phyloP scores from a whole-genome alignment of 1,139 yeast species.

The Zhuliangozyma parablackwelliae region DNA sequence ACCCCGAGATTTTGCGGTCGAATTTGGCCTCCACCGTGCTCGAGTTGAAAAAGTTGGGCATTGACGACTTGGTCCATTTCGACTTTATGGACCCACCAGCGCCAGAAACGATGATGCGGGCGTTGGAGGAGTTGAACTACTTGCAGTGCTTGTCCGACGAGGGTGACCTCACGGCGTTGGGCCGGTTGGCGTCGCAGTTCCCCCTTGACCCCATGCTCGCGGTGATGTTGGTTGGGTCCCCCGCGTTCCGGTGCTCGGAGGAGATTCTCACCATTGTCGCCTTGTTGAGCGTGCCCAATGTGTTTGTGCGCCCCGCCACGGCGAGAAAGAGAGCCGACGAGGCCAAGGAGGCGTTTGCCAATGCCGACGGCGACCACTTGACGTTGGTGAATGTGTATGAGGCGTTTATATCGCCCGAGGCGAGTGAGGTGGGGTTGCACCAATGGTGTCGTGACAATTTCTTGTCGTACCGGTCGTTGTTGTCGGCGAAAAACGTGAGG shows the following conservation, averaged over 20 bases:
- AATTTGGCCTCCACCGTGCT: conserved; percentile 89
- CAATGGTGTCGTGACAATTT: conserved; percentile 94
- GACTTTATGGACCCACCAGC: conserved; percentile 99
- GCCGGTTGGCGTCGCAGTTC: conserved; percentile 85
- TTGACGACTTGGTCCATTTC: conserved; percentile 94
- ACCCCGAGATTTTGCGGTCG: conserved; percentile 90
- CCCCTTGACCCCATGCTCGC: conserved; percentile 96
- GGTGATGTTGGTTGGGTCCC: conserved; percentile 84
- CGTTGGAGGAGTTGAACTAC: conserved; percentile 90
- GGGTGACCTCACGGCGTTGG: conserved; percentile 84
- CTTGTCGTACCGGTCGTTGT: conserved; percentile 75
- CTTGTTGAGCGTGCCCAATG: conserved; percentile 85
- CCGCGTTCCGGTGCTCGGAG: conserved; percentile 80
- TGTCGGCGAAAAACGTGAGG: conserved; percentile 81
- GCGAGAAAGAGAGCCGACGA: conserved; percentile 92
- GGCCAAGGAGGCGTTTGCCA: conserved; percentile 81
- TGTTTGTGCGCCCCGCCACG: conserved; percentile 88
- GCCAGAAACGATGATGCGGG: conserved; percentile 99
- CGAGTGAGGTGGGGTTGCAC: conserved; percentile 52
- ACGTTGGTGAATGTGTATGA: conserved; percentile 85
- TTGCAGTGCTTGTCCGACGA: conserved; percentile 87
- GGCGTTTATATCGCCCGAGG: conserved; percentile 74
- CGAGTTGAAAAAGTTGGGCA: conserved; percentile 87
- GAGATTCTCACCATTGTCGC: conserved; percentile 88
- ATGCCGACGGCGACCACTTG: conserved; percentile 92